phyloP scores from a whole-genome alignment of 139 green algal species.

The Zygnema cylindricum region DNA sequence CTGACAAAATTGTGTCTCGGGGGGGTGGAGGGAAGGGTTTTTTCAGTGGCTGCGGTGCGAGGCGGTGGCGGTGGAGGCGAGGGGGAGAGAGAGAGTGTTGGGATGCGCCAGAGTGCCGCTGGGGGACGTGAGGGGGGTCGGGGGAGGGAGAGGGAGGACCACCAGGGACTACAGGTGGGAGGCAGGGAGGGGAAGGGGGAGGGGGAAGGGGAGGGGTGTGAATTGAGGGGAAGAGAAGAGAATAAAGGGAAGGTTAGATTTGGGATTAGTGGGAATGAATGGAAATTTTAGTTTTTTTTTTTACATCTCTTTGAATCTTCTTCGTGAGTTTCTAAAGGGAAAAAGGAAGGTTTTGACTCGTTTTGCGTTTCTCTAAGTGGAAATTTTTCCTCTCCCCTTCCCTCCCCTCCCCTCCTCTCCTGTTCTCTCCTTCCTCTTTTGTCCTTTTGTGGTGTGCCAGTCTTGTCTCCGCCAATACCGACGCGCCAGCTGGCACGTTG shows the following conservation, averaged over 20 bases:
- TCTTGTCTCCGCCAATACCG: constrained; percentile 1
- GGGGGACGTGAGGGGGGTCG: background rate
- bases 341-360: too few species aligned
- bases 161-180: constrained; percentile 16
- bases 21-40: too few species aligned
- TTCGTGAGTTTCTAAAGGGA: too few species aligned
- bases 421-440: background rate
- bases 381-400: too few species aligned
- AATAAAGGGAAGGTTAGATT: background rate
- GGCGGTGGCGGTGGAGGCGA: constrained; percentile 31
- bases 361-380: too few species aligned
- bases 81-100: constrained; percentile 36
- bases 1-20: too few species aligned
- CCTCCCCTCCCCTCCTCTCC: background rate
- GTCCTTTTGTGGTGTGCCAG: too few species aligned
- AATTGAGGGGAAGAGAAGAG: background rate
- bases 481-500: constrained; percentile 25
- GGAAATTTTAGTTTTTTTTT: too few species aligned
- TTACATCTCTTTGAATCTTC: too few species aligned
- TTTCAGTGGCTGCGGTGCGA: constrained; percentile 33
- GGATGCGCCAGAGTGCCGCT: constrained; percentile 30
- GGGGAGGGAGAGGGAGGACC: background rate
- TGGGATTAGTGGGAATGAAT: too few species aligned
- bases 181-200: too few species aligned
- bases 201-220: background rate